Percentiles rank a stretch among this genome's conserved stretches.
Conservation (phyloP, 2,329 filamentous ascomycete species). For the Gnomoniopsis sp. region DNA sequence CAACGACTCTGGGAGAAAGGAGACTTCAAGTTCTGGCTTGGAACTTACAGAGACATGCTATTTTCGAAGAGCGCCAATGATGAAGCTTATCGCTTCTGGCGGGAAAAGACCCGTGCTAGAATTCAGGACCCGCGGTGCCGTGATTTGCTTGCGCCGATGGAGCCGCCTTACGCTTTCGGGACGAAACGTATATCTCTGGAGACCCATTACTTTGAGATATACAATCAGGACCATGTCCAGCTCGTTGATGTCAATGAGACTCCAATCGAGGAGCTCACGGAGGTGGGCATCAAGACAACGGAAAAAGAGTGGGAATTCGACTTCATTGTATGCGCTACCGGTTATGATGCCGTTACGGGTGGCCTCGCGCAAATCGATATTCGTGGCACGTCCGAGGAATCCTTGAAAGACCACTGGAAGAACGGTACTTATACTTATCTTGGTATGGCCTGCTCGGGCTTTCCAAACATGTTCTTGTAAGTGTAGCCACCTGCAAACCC, state of each 20-base stretch:
- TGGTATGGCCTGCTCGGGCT: conserved; percentile 36
- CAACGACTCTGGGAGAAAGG: conserved; percentile 32
- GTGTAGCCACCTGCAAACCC: neutral
- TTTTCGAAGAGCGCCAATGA: conserved; percentile 33
- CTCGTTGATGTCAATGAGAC: conserved; percentile 28
- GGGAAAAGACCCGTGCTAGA: conserved; percentile 32
- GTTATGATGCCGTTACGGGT: conserved; percentile 40
- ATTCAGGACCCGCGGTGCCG: conserved; percentile 34
- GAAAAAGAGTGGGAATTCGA: conserved; percentile 19
- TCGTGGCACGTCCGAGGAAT: conserved; percentile 27
- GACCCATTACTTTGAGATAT: conserved; percentile 30
- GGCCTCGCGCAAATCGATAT: conserved; percentile 37
- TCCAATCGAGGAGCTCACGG: conserved; percentile 23
- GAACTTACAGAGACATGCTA: conserved; percentile 38
- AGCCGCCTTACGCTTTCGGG: conserved; percentile 34
- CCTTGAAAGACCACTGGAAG: conserved; percentile 34
- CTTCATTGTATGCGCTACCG: conserved; percentile 31
- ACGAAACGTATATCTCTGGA: conserved; percentile 22
- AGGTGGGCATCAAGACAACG: conserved; percentile 23
- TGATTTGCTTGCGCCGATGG: conserved; percentile 37
- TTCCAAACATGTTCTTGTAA: conserved; percentile 44
- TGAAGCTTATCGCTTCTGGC: conserved; percentile 38
- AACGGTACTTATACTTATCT: conserved; percentile 34
- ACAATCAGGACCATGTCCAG: conserved; percentile 30
- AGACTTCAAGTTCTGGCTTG: conserved; percentile 38